These are phyloP conservation scores for Phlyctochytrium arcticum DNA, from an alignment of 192 early-diverging fungal genomes.

Conservation along the genomic window DNA sequence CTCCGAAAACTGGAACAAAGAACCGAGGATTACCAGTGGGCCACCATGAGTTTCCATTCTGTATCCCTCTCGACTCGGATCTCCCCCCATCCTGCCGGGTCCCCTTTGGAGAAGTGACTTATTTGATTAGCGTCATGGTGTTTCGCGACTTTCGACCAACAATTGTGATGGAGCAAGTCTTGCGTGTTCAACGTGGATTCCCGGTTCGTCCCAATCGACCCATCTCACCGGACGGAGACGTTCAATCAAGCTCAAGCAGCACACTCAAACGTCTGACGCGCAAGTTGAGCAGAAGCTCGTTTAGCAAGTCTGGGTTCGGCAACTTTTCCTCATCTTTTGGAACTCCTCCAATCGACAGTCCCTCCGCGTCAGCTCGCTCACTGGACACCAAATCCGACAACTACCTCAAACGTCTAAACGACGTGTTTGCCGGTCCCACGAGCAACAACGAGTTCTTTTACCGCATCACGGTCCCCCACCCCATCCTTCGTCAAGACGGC, in stretches of 20 bases:
- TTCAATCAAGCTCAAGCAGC: no score
- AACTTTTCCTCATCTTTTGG: neutral
- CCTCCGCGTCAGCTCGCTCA: no score
- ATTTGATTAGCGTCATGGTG: neutral
- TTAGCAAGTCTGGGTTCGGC: neutral
- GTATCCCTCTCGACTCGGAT: constrained; percentile 1
- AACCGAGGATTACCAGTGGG: neutral
- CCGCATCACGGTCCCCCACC: neutral
- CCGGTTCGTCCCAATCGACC: no score
- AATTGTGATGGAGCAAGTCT: neutral
- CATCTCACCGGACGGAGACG: no score
- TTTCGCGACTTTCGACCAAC: neutral
- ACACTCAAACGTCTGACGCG: neutral
- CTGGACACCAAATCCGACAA: no score
- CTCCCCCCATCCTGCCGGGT: constrained; percentile 3
- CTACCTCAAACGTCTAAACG: neutral
- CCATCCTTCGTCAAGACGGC: constrained; percentile 1
- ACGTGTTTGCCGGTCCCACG: constrained; percentile 1
- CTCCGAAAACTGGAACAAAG: neutral
- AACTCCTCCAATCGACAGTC: no score
- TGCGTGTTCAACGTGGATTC: neutral
- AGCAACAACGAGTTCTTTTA: neutral
- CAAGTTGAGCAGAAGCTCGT: neutral
- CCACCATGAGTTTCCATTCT: constrained; percentile 8
- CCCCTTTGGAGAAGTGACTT: neutral